Evolutionary conservation across 2,329 filamentous ascomycete species (phyloP).

Genomic region (Penicillium olsonii): DNA sequence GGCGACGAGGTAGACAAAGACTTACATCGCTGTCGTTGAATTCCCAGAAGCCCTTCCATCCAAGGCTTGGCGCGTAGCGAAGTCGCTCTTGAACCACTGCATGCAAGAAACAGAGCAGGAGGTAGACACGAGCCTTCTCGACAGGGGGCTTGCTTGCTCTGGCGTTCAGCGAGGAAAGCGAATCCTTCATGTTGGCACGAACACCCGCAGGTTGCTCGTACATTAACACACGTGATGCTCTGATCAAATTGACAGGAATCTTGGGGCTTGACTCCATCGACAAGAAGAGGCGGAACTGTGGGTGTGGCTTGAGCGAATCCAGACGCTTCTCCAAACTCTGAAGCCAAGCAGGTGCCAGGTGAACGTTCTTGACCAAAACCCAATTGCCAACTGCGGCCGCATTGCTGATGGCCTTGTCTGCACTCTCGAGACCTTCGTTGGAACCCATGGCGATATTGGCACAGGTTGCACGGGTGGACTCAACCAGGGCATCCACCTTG

Average conservation of each 20-base stretch:
- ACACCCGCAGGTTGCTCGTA: conserved; percentile 98
- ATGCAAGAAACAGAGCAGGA: conserved; percentile 90
- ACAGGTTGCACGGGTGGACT: conserved; percentile 77
- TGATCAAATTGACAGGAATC: conserved; percentile 93
- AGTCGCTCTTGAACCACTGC: conserved; percentile 93
- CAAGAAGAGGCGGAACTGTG: conserved; percentile 90
- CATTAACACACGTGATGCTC: conserved; percentile 91
- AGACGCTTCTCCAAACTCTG: conserved; percentile 97
- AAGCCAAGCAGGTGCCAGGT: conserved; percentile 92
- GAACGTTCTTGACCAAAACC: conserved; percentile 99
- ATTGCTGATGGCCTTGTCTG: conserved; percentile 92
- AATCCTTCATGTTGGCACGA: conserved; percentile 98
- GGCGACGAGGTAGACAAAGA: conserved; percentile 28
- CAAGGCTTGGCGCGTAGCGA: conserved; percentile 87
- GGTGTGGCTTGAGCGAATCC: conserved; percentile 89
- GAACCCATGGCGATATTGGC: conserved; percentile 99
- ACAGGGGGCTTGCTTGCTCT: conserved; percentile 79
- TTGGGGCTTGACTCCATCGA: conserved; percentile 97
- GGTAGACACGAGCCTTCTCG: conserved; percentile 84
- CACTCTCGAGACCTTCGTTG: conserved; percentile 86
- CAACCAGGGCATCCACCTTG: conserved; percentile 95
- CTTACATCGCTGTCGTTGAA: conserved; percentile 99
- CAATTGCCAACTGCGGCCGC: conserved; percentile 90
- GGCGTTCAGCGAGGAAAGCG: conserved; percentile 77
- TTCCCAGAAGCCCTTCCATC: conserved; percentile 99